A percentile compares a stretch with the other conserved stretches of the same genome.
These are phyloP conservation scores for Coniella lustricola DNA, from an alignment of 2,329 filamentous ascomycete species.

Conservation along the genomic window DNA sequence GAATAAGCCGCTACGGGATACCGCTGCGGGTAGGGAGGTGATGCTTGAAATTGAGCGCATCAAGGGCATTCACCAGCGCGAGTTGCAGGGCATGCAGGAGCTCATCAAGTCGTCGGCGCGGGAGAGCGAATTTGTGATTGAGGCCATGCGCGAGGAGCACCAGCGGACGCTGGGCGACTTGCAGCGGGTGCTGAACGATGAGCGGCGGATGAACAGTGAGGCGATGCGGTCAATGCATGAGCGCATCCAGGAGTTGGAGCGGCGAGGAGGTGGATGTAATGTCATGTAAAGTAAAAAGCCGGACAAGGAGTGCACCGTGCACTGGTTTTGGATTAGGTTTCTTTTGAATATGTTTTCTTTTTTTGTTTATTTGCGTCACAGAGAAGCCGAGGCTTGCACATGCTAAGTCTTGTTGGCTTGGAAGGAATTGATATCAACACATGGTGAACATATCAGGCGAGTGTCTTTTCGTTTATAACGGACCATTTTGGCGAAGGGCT, in stretches of 20 bases:
- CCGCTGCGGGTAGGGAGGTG: conserved; percentile 42
- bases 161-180: conserved; percentile 20
- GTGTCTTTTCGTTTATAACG: too few species aligned
- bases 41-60: conserved; percentile 50
- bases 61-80: conserved; percentile 51
- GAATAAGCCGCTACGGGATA: conserved; percentile 41
- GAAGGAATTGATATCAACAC: too few species aligned
- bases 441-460: too few species aligned
- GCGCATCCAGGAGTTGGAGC: conserved; percentile 22
- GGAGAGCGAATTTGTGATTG: conserved; percentile 20
- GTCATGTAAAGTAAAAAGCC: conserved; percentile 21
- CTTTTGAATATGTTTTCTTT: too few species aligned
- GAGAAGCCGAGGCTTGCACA: too few species aligned
- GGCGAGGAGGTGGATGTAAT: conserved; percentile 15
- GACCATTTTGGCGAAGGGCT: too few species aligned
- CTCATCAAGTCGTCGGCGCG: conserved; percentile 21
- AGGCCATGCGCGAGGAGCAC: conserved; percentile 24
- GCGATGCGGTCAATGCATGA: conserved; percentile 20
- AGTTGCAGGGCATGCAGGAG: conserved; percentile 51
- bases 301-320: too few species aligned
- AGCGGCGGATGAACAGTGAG: conserved; percentile 23
- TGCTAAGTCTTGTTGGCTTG: too few species aligned
- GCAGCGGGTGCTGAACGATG: conserved; percentile 22
- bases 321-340: too few species aligned
- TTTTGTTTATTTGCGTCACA: too few species aligned